Evolutionary conservation across 371 early-diverging fungal genomes (phyloP), one percentile per base, ranked within the genome.

Genomic region (Mucor ambiguus): DNA sequence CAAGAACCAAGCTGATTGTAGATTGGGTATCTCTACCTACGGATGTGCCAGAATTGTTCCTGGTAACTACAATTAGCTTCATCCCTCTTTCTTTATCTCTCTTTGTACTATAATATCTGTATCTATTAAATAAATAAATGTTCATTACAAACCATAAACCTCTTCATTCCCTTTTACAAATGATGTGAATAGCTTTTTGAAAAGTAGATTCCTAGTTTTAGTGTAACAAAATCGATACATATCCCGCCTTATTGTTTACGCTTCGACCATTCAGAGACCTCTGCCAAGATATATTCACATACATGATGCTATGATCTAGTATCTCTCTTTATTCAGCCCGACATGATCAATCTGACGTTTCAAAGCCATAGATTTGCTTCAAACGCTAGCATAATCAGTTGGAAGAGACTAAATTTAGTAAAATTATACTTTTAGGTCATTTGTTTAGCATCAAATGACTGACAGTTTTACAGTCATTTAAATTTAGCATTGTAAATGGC

Each of bases 1-100:
- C 30, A 60, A 66, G 54, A 58, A 41, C 8, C 64, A 69, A 46
- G 29, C 66, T 6, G 72, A 68, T 33, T 72, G 72, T 43, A 57
- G 44, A 0, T 14, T 66, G 14, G 63, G 66, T 14, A 30, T 65
- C 3, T 72, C 72, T 18, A 65, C 65, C 16, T 43, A 61, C 26
- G 72, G 72, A 26, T 72, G 72, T 38, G 46, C 52, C n/a, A 46
- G 56, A 32, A 44, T 72, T 22, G 66, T 72, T 37, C 72, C 72
- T 49, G 72, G 72, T n/a, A 57, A 67, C 35, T 67, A 67, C 46
- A 61, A 57, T 12, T 67, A 67, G 46, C 20, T 44, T 12, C 11
- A n/a, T 26, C 6, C 4, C 6, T 48, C 6, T 48, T 22, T 32
- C 1, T 58, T 4, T 12, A 58, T 12, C 11, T 35, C 37, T 58